Evolutionary conservation across 2,329 filamentous ascomycete genomes (phyloP).

Genomic region (Alternaria arborescens): DNA sequence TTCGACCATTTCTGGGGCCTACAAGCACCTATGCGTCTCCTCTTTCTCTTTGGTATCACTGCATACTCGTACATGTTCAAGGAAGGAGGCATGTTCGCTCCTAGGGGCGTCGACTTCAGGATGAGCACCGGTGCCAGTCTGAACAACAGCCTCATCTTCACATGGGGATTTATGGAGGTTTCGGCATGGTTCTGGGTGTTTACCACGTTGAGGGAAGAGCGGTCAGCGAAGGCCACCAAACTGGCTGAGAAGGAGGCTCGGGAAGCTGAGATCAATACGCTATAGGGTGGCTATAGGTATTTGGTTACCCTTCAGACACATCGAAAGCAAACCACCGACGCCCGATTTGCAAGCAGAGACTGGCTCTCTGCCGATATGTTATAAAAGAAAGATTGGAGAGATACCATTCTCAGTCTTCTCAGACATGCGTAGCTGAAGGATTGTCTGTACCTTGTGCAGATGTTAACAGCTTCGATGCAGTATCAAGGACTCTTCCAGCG

Average conservation of each 20-base stretch:
- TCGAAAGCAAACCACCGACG: background rate
- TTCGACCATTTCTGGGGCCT: constrained; percentile 59
- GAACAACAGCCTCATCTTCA: constrained; percentile 86
- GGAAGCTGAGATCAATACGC: constrained; percentile 32
- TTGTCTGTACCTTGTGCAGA: background rate
- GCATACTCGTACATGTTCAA: constrained; percentile 72
- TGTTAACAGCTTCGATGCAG: background rate
- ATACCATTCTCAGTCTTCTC: background rate
- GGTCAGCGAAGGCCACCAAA: constrained; percentile 39
- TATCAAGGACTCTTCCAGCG: background rate
- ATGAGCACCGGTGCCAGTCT: constrained; percentile 65
- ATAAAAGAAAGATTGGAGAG: background rate
- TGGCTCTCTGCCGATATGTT: background rate
- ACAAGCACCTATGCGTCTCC: constrained; percentile 69
- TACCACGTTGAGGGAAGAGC: constrained; percentile 49
- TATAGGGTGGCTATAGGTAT: constrained; percentile 13
- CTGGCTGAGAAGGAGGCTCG: constrained; percentile 45
- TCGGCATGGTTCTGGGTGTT: constrained; percentile 84
- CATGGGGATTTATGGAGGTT: constrained; percentile 84
- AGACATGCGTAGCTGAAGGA: background rate
- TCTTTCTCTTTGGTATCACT: constrained; percentile 68
- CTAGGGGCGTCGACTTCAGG: constrained; percentile 36
- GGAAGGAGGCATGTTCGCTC: constrained; percentile 58
- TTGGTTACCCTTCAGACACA: background rate
- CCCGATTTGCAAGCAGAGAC: background rate